Percentiles rank a stretch among this genome's conserved stretches.
phyloP scores from a whole-genome alignment of 495 filamentous ascomycete species.

The Neurospora tetrasperma region DNA sequence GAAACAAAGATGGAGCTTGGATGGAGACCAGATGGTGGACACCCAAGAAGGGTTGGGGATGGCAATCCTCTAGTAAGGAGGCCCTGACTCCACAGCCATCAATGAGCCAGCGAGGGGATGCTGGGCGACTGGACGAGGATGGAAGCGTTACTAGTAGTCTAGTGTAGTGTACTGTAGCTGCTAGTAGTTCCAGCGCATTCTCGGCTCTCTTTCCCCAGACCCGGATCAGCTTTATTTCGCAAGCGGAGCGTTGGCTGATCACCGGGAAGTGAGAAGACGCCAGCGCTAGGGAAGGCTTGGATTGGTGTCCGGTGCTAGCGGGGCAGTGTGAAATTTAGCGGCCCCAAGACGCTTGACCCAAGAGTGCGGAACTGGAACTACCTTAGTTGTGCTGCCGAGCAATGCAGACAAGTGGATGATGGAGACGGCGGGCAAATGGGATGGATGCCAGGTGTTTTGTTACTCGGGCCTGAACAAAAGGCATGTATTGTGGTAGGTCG shows the following conservation, averaged over 20 bases:
- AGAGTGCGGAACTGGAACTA: not conserved
- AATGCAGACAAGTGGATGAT: not conserved
- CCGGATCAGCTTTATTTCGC: not conserved
- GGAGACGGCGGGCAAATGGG: not conserved
- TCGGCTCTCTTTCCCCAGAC: not conserved
- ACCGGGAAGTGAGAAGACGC: not conserved
- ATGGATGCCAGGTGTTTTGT: not conserved
- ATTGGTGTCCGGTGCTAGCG: not conserved
- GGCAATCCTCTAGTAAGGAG: not conserved
- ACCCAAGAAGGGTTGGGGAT: not conserved
- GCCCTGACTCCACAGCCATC: not conserved
- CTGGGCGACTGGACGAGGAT: not conserved
- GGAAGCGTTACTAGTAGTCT: not conserved
- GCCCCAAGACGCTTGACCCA: not conserved
- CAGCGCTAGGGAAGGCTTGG: not conserved
- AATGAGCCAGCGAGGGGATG: not conserved
- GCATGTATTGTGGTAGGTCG: not conserved
- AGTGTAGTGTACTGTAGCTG: no score
- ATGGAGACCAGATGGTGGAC: not conserved
- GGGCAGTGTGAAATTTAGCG: not conserved
- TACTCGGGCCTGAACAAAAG: not conserved
- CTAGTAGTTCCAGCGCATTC: not conserved
- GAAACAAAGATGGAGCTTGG: not conserved
- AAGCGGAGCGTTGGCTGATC: not conserved
- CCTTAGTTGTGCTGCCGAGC: not conserved